phyloP scores from a whole-genome alignment of 192 early-diverging fungal species.

The Coemansia interrupta region DNA sequence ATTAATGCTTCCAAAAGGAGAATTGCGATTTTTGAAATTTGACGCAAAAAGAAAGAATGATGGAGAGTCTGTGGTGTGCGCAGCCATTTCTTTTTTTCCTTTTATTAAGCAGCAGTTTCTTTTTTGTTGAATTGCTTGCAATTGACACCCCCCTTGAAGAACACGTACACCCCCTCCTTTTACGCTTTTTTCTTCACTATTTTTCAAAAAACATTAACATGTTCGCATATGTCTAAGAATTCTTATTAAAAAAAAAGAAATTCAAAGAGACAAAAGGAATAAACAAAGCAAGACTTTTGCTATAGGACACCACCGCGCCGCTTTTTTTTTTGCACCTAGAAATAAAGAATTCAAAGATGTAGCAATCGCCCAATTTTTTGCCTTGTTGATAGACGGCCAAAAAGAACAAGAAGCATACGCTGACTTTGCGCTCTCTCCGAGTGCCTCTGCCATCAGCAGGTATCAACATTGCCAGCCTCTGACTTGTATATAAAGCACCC shows the following conservation, averaged over 20 bases:
- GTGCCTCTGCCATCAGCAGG: too few species aligned
- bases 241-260: background rate
- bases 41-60: background rate
- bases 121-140: background rate
- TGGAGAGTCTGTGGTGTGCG: background rate
- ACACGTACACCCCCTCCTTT: too few species aligned
- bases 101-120: background rate
- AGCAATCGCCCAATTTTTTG: background rate
- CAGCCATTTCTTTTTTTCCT: background rate
- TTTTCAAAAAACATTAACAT: too few species aligned
- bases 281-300: background rate
- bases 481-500: slow-evolving; percentile 1
- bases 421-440: background rate
- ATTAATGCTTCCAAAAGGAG: slow-evolving; percentile 9
- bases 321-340: background rate
- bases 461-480: background rate
- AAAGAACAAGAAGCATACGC: background rate
- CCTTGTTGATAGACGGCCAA: slow-evolving; percentile 1
- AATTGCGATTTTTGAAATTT: background rate
- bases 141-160: background rate
- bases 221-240: too few species aligned
- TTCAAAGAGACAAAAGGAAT: background rate
- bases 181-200: background rate
- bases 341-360: slow-evolving; percentile 5
- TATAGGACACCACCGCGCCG: background rate